phyloP scores from a whole-genome alignment of 1,284 basidiomycete genomes.

The Rhizoctonia solani region DNA sequence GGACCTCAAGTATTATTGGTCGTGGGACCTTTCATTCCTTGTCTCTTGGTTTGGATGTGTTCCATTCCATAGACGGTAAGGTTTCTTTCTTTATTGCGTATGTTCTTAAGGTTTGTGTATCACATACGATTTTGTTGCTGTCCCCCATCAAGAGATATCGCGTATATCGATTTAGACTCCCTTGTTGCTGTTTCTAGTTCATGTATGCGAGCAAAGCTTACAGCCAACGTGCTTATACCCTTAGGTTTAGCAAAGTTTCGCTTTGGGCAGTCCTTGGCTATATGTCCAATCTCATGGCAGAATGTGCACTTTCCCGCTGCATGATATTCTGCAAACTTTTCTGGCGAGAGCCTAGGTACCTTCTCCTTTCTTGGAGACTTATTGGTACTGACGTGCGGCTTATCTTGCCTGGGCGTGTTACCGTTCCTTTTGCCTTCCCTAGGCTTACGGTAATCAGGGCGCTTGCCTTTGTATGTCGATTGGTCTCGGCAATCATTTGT shows the following conservation, averaged over 20 bases:
- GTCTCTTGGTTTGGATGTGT: conserved; percentile 22
- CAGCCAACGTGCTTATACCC: neutral
- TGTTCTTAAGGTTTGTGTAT: neutral
- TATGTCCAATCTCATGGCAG: neutral
- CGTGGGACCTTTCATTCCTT: conserved; percentile 40
- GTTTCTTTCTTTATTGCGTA: neutral
- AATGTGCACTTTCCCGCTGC: neutral
- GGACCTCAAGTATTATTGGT: conserved; percentile 42
- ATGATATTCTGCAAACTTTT: conserved; percentile 1
- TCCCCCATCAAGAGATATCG: no score
- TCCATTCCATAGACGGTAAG: neutral
- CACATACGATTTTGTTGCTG: no score
- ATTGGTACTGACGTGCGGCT: neutral
- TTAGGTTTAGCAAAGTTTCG: neutral
- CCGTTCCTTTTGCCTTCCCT: neutral
- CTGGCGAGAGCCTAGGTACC: neutral
- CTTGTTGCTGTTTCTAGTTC: neutral
- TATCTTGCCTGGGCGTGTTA: neutral
- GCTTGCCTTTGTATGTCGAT: neutral
- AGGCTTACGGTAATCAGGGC: neutral
- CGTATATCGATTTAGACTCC: no score
- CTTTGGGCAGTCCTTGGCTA: conserved; percentile 1
- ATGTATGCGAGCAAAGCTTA: conserved; percentile 5
- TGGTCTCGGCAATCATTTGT: neutral
- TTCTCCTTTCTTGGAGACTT: neutral